phyloP scores from a whole-genome alignment of 768 basidiomycete species.

The Fibroporia radiculosa region DNA sequence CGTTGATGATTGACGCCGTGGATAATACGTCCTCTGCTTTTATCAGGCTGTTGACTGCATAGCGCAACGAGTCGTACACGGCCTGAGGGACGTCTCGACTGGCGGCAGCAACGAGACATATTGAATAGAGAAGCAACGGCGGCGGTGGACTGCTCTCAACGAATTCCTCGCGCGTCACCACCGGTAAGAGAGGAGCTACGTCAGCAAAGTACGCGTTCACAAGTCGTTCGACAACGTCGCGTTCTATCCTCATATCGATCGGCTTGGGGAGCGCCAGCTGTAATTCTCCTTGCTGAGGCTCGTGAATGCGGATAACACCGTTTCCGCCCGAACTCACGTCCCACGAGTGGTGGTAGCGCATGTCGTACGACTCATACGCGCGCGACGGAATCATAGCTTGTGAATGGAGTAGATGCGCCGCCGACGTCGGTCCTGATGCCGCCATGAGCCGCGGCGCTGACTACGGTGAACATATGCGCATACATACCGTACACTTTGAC shows the following conservation, averaged over 20 bases:
- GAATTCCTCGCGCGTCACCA: constrained; percentile 87
- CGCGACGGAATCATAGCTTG: constrained; percentile 79
- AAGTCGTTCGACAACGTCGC: constrained; percentile 70
- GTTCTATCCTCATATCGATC: constrained; percentile 66
- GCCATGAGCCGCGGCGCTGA: not conserved
- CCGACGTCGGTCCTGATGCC: constrained; percentile 71
- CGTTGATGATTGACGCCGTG: constrained; percentile 76
- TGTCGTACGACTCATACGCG: constrained; percentile 82
- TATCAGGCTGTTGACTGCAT: constrained; percentile 78
- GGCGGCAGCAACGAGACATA: constrained; percentile 88
- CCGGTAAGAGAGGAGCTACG: constrained; percentile 82
- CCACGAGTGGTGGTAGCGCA: constrained; percentile 82
- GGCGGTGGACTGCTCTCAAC: constrained; percentile 65
- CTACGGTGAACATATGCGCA: constrained; percentile 7
- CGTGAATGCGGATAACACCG: constrained; percentile 78
- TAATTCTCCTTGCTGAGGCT: constrained; percentile 50
- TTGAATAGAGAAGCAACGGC: constrained; percentile 83
- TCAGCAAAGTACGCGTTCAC: constrained; percentile 89
- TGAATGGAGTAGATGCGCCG: constrained; percentile 84
- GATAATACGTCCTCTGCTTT: constrained; percentile 88
- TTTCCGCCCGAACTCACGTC: constrained; percentile 80
- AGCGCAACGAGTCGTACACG: constrained; percentile 87
- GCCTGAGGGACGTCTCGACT: constrained; percentile 75
- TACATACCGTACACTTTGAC: constrained; percentile 45
- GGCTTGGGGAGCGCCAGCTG: constrained; percentile 50